These are phyloP conservation scores for Botrytis pseudocinerea DNA, from an alignment of 2,329 filamentous ascomycete genomes.

Conservation along the genomic window DNA sequence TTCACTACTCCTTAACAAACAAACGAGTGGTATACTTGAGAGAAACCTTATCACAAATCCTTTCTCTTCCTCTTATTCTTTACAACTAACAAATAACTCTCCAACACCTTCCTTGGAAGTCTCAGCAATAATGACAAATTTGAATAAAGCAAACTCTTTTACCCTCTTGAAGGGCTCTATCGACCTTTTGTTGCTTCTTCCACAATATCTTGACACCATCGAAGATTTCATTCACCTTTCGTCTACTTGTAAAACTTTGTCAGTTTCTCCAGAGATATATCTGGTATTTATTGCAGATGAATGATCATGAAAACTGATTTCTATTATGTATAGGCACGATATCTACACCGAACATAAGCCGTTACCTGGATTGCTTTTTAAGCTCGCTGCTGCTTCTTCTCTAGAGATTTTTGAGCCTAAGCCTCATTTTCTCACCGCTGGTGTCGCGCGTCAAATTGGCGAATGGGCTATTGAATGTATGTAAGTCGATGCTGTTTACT, in stretches of 20 bases:
- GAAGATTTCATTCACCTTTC: not conserved
- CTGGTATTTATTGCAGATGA: not conserved
- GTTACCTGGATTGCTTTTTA: not conserved
- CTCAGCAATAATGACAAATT: not conserved
- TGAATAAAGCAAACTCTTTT: not conserved
- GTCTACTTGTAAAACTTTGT: not conserved
- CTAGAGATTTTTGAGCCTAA: not conserved
- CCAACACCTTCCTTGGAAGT: rapidly evolving
- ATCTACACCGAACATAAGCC: not conserved
- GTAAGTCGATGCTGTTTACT: too few relatives aligned
- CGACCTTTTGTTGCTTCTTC: not conserved
- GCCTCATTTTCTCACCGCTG: not conserved
- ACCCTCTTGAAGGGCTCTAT: not conserved
- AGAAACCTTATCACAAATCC: rapidly evolving
- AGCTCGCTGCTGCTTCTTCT: not conserved
- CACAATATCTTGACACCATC: not conserved
- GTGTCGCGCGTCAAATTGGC: not conserved
- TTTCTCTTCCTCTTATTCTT: rapidly evolving
- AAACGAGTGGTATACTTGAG: rapidly evolving
- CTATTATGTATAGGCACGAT: not conserved
- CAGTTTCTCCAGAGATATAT: not conserved
- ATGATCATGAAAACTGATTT: rapidly evolving
- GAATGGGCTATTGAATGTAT: not conserved
- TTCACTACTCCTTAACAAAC: not conserved
- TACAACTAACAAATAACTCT: not conserved